Evolutionary conservation across 768 basidiomycete species (phyloP).

Genomic region (Rhodosporidiobolus odoratus): DNA sequence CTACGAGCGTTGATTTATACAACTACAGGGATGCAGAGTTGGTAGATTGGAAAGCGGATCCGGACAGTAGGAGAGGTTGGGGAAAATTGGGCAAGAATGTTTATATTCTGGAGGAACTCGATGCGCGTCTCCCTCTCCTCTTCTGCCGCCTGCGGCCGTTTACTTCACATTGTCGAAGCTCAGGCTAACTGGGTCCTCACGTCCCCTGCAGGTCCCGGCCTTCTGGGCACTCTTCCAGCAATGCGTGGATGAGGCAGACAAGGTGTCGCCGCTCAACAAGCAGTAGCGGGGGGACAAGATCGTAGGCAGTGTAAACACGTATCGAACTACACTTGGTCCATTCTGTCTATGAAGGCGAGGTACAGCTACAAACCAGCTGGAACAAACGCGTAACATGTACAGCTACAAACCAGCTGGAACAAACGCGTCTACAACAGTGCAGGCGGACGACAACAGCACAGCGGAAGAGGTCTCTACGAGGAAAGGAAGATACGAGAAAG

Average conservation of each 20-base stretch:
- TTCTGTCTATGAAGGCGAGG: no score
- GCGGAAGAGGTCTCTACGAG: neutral
- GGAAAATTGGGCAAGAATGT: slow-evolving; percentile 70
- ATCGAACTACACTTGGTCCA: no score
- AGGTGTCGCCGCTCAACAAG: slow-evolving; percentile 31
- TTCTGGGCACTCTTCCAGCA: slow-evolving; percentile 51
- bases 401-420: no score
- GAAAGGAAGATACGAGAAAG: slow-evolving; percentile 33
- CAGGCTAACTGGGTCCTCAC: no score
- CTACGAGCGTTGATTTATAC: slow-evolving; percentile 76
- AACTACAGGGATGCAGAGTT: slow-evolving; percentile 56
- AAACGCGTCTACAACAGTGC: no score
- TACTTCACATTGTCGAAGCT: neutral
- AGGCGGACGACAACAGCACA: no score
- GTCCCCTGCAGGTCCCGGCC: slow-evolving; percentile 22
- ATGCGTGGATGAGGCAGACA: slow-evolving; percentile 50
- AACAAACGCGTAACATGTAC: no score
- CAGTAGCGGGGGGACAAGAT: no score
- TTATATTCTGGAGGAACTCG: slow-evolving; percentile 59
- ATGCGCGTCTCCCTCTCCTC: slow-evolving; percentile 53
- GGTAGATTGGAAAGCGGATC: slow-evolving; percentile 42
- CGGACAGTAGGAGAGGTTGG: slow-evolving; percentile 53
- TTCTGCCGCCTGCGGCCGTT: neutral
- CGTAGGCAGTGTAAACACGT: no score
- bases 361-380: no score